phyloP scores from a whole-genome alignment of 148 eudicot species.

The Pharnaceum exiguum region DNA sequence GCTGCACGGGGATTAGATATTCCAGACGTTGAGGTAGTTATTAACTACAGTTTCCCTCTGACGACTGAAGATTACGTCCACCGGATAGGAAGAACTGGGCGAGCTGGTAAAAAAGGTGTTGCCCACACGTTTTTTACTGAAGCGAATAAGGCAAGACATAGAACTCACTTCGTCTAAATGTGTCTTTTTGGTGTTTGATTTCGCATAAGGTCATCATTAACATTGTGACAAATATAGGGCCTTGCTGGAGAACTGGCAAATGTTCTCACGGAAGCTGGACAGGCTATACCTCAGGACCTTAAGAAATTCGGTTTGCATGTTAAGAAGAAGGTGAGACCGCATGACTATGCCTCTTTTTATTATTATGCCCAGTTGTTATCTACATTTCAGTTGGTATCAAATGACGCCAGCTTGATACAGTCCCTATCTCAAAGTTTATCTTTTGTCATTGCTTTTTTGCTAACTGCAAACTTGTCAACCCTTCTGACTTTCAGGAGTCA shows the following conservation, averaged over 20 bases:
- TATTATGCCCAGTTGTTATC: neutral
- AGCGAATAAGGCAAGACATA: conserved; percentile 70
- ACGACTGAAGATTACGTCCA: conserved; percentile 99
- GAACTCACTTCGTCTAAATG: neutral
- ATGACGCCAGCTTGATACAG: neutral
- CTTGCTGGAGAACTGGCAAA: conserved; percentile 93
- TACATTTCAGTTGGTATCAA: neutral
- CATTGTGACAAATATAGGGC: conserved; percentile 36
- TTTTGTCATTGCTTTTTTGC: neutral
- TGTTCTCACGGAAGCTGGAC: conserved; percentile 96
- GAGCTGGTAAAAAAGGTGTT: conserved; percentile 99
- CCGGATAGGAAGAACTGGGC: conserved; percentile 95
- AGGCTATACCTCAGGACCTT: conserved; percentile 68
- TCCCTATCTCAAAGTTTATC: too few species aligned
- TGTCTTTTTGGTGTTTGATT: neutral
- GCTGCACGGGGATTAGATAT: conserved; percentile 99
- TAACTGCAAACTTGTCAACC: neutral
- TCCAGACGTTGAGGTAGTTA: conserved; percentile 96
- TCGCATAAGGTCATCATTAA: neutral
- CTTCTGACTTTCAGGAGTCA: conserved; percentile 52
- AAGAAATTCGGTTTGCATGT: conserved; percentile 95
- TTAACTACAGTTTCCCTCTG: conserved; percentile 95
- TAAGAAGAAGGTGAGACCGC: conserved; percentile 87
- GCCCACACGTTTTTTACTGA: conserved; percentile 97
- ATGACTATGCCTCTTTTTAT: neutral